A percentile compares a stretch with the other conserved stretches of the same genome.
Conservation (phyloP, 176 grass and related monocot genomes). For the Carex parvula region DNA sequence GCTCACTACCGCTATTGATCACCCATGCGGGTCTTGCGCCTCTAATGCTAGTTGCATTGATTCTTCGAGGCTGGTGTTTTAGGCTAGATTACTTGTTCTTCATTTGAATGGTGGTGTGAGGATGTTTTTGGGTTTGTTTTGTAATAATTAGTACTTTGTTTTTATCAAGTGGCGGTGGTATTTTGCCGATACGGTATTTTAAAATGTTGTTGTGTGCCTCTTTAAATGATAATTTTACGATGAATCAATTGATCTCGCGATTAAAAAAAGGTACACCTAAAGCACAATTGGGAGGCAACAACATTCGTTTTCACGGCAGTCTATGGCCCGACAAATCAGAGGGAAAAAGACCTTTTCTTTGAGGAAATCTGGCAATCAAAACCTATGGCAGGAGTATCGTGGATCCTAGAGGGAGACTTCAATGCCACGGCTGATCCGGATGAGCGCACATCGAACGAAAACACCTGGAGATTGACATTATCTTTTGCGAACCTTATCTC, state of each 20-base stretch:
- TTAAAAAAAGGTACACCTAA: background rate
- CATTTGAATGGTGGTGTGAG: conserved; percentile 9
- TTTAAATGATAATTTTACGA: conserved; percentile 12
- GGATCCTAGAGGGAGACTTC: no score
- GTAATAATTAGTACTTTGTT: conserved; percentile 22
- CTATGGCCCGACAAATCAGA: no score
- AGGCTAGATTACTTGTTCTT: conserved; percentile 19
- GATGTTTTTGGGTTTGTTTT: background rate
- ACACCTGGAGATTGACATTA: no score
- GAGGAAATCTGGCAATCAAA: no score
- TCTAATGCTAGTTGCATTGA: background rate
- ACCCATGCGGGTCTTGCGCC: background rate
- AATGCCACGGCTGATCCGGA: no score
- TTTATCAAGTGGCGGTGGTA: background rate
- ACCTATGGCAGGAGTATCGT: no score
- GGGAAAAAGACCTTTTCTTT: no score
- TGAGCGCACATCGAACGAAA: no score
- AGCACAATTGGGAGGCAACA: no score
- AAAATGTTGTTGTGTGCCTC: background rate
- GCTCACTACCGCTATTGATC: conserved; percentile 76
- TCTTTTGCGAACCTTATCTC: no score
- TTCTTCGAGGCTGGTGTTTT: background rate
- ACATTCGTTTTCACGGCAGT: no score
- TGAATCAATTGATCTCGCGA: conserved; percentile 12
- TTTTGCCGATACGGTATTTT: background rate